These are phyloP conservation scores for Pseudocercospora vitis DNA, from an alignment of 2,329 filamentous ascomycete genomes.

Conservation along the genomic window DNA sequence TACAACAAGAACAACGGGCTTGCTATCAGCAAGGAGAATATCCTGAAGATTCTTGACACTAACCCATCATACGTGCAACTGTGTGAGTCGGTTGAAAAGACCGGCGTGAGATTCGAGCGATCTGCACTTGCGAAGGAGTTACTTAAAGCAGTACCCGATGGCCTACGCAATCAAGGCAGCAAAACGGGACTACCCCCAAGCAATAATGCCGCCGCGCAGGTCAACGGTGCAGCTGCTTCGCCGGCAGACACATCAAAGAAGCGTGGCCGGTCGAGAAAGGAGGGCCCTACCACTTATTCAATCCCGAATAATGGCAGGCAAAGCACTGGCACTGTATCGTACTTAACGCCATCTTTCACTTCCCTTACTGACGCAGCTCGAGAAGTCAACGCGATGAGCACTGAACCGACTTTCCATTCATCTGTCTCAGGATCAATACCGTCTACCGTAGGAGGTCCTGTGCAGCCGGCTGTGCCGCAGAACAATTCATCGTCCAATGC, in stretches of 20 bases:
- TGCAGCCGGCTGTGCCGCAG: conserved; percentile 6
- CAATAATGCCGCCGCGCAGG: conserved; percentile 18
- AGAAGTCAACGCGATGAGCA: conserved; percentile 28
- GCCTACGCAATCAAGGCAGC: conserved; percentile 32
- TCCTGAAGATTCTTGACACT: conserved; percentile 51
- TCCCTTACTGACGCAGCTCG: conserved; percentile 30
- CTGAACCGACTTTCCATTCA: conserved; percentile 4
- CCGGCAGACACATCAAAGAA: conserved; percentile 22
- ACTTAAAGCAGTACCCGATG: conserved; percentile 47
- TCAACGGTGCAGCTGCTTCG: conserved; percentile 12
- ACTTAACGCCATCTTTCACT: conserved; percentile 31
- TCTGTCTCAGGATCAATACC: conserved; percentile 14
- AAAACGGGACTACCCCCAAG: conserved; percentile 14
- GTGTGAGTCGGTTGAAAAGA: conserved; percentile 54
- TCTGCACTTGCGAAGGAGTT: conserved; percentile 55
- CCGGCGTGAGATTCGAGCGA: conserved; percentile 53
- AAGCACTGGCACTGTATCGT: conserved; percentile 26
- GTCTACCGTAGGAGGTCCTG: conserved; percentile 14
- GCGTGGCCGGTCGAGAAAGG: conserved; percentile 24
- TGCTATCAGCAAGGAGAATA: conserved; percentile 40
- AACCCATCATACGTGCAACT: conserved; percentile 59
- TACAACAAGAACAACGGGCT: conserved; percentile 49
- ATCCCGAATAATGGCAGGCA: conserved; percentile 12
- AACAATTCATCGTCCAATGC: conserved; percentile 10
- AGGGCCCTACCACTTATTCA: conserved; percentile 21